Conservation (phyloP, 164 flowering plant species). For the Magnolia officinalis region DNA sequence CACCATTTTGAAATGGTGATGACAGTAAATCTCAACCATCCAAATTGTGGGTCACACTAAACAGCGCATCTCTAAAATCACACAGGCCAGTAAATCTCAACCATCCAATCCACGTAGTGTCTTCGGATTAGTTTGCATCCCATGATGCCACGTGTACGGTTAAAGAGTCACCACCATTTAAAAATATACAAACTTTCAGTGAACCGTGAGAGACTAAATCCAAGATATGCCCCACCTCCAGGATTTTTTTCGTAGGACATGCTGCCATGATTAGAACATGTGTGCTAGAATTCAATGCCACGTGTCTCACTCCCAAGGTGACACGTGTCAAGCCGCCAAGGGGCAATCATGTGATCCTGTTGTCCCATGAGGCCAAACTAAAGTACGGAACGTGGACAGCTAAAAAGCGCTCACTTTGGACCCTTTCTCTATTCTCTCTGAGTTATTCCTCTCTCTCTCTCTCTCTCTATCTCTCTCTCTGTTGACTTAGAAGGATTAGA, state of each 20-base stretch:
- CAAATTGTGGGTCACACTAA: no score
- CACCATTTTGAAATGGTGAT: no score
- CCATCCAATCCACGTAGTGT: no score
- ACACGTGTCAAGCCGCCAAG: constrained; percentile 2
- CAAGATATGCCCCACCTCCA: neutral
- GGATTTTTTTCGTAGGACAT: neutral
- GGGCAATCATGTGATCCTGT: neutral
- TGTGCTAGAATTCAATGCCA: neutral
- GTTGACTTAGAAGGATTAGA: neutral
- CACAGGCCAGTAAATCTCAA: no score
- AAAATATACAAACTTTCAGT: no score
- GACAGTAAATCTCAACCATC: no score
- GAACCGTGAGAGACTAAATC: neutral
- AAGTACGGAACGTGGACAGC: constrained; percentile 10
- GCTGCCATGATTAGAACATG: no score
- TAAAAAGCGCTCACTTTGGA: constrained; percentile 10
- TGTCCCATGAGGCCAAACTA: neutral
- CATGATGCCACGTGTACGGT: no score
- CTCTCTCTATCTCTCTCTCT: neutral
- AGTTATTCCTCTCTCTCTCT: neutral
- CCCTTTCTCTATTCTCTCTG: neutral
- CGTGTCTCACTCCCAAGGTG: neutral
- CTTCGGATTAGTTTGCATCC: no score
- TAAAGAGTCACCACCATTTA: no score
- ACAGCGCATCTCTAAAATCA: no score